These are phyloP conservation scores for Aspergillus nidulans DNA, from an alignment of 495 filamentous ascomycete genomes.

Conservation along the genomic window DNA sequence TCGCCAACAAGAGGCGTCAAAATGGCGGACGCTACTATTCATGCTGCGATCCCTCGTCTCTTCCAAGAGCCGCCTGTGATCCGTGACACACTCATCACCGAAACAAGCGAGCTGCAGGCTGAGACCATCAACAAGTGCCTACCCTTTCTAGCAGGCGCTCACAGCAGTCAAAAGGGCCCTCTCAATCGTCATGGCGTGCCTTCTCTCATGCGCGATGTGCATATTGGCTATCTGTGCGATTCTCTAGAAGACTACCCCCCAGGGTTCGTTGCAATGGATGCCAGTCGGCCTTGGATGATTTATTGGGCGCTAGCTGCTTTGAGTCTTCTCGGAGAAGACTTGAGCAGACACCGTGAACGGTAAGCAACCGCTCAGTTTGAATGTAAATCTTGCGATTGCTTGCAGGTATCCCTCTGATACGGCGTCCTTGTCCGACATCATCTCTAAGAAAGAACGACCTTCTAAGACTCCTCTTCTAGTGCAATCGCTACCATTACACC, in stretches of 20 bases:
- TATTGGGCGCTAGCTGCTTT: constrained; percentile 85
- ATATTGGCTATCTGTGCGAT: constrained; percentile 71
- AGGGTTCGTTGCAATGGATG: constrained; percentile 65
- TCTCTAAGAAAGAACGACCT: not conserved
- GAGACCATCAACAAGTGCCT: constrained; percentile 64
- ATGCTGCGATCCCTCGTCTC: constrained; percentile 54
- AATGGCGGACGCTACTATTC: constrained; percentile 20
- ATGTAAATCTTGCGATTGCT: constrained; percentile 3
- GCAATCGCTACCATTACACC: constrained; percentile 66
- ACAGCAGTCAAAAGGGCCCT: constrained; percentile 35
- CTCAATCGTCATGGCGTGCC: constrained; percentile 72
- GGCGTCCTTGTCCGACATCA: not conserved
- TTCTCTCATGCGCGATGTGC: constrained; percentile 60
- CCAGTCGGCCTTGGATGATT: constrained; percentile 84
- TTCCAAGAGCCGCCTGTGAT: constrained; percentile 62
- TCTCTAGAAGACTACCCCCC: constrained; percentile 61
- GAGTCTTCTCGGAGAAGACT: constrained; percentile 68
- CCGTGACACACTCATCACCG: constrained; percentile 63
- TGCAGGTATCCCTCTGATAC: not conserved
- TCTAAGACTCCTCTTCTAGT: constrained; percentile 29
- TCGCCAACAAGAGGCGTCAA: constrained; percentile 10
- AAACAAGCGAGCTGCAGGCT: constrained; percentile 62
- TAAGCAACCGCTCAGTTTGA: constrained; percentile 27
- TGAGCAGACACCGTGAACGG: constrained; percentile 62
- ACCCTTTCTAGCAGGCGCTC: constrained; percentile 54